phyloP scores from a whole-genome alignment of 176 grass and related monocot genomes.

The Otatea glauca region DNA sequence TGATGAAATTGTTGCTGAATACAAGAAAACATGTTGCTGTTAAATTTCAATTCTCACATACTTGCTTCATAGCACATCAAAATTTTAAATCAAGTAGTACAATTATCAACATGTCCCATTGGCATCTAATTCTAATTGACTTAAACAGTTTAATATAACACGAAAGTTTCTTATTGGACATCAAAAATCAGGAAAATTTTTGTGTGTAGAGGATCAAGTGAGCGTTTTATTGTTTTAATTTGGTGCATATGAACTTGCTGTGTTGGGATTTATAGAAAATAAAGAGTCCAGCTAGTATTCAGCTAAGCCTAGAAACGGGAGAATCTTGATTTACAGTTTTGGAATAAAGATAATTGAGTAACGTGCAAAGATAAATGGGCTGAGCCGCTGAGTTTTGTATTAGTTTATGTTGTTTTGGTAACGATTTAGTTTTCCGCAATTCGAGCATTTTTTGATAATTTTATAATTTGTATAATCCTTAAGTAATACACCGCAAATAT shows the following conservation, averaged over 20 bases:
- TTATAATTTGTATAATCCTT: not conserved
- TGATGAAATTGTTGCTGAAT: not conserved
- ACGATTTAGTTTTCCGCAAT: conserved; percentile 10
- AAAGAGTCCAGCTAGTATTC: not conserved
- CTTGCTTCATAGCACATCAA: not conserved
- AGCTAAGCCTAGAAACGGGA: not conserved
- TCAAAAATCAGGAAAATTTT: not conserved
- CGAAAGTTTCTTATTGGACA: not conserved
- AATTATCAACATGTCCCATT: not conserved
- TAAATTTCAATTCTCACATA: not conserved
- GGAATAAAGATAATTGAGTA: not conserved
- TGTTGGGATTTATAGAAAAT: not conserved
- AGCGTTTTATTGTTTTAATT: not conserved
- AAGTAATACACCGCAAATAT: not conserved
- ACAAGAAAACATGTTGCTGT: not conserved
- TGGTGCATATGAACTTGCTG: not conserved
- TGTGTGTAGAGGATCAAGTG: not conserved
- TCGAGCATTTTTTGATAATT: not conserved
- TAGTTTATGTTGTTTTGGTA: conserved; percentile 5
- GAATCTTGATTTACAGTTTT: conserved; percentile 7
- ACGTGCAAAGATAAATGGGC: not conserved
- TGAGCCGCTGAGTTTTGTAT: not conserved
- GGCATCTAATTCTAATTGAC: not conserved
- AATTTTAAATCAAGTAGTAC: not conserved
- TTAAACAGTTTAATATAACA: not conserved